phyloP scores from a whole-genome alignment of 2,329 filamentous ascomycete genomes.

The Ceratocystis smalleyi region DNA sequence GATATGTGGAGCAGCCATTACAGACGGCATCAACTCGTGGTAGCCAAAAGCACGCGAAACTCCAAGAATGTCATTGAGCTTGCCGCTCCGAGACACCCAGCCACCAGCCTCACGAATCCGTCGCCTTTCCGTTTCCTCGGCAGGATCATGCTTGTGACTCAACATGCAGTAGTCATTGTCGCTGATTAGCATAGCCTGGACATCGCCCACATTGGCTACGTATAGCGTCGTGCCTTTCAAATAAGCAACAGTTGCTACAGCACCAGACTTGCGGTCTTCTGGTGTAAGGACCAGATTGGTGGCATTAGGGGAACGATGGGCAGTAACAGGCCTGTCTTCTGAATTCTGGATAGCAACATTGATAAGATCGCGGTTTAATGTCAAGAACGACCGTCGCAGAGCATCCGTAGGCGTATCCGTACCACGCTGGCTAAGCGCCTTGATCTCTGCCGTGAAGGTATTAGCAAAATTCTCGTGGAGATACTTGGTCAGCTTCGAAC shows the following conservation, averaged over 20 bases:
- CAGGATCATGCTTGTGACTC: conserved; percentile 85
- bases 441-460: conserved; percentile 69
- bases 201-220: conserved; percentile 89
- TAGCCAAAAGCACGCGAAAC: conserved; percentile 94
- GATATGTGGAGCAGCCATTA: conserved; percentile 81
- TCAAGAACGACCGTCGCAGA: conserved; percentile 68
- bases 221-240: conserved; percentile 80
- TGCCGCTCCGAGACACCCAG: conserved; percentile 87
- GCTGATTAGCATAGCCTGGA: conserved; percentile 85
- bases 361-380: conserved; percentile 86
- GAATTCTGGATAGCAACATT: conserved; percentile 66
- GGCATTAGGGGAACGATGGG: conserved; percentile 56
- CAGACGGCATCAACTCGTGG: conserved; percentile 76
- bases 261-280: conserved; percentile 79
- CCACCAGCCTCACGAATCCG: conserved; percentile 89
- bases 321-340: conserved; percentile 52
- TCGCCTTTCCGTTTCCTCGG: conserved; percentile 65
- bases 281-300: conserved; percentile 66
- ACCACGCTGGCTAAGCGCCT: conserved; percentile 48
- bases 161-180: conserved; percentile 72
- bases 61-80: conserved; percentile 77
- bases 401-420: conserved; percentile 70
- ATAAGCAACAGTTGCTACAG: conserved; percentile 83
- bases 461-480: conserved; percentile 89
- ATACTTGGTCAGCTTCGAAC: conserved; percentile 91